These are phyloP conservation scores for Ligustrum vulgare DNA, from an alignment of 257 asterid genomes.

Conservation along the genomic window DNA sequence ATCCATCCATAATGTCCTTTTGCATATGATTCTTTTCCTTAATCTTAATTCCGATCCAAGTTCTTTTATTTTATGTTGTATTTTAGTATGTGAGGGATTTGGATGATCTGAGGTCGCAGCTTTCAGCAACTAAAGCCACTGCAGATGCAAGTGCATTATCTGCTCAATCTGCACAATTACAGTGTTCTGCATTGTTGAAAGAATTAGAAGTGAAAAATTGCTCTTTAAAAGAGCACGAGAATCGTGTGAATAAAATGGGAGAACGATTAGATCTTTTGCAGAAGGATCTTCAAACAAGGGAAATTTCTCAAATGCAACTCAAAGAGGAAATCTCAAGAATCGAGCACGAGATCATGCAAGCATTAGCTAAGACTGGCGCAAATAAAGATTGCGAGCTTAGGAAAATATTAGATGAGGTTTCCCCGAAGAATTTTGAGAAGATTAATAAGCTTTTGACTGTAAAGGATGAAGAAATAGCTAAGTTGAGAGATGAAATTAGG, in stretches of 20 bases:
- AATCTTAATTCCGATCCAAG: neutral
- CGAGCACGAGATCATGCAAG: constrained; percentile 79
- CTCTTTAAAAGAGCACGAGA: constrained; percentile 71
- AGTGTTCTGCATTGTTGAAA: constrained; percentile 63
- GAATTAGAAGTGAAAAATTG: constrained; percentile 67
- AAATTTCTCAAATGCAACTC: constrained; percentile 73
- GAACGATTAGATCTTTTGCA: constrained; percentile 80
- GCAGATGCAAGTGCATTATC: constrained; percentile 80
- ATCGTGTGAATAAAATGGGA: constrained; percentile 57
- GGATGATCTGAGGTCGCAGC: constrained; percentile 70
- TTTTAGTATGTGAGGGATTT: constrained; percentile 69
- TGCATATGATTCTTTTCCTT: neutral
- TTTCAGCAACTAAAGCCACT: constrained; percentile 64
- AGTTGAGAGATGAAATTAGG: constrained; percentile 73
- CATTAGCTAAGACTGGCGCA: constrained; percentile 65
- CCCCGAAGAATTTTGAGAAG: constrained; percentile 62
- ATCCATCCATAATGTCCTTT: neutral
- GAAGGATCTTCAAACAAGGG: constrained; percentile 76
- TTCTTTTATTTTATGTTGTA: neutral
- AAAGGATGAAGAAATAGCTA: constrained; percentile 80
- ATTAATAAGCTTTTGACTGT: constrained; percentile 60
- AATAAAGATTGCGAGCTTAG: constrained; percentile 67
- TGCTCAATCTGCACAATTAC: constrained; percentile 78
- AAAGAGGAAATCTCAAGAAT: constrained; percentile 81
- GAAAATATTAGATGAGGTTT: constrained; percentile 69